Percentiles rank a stretch among this genome's conserved stretches.
Conservation (phyloP, 176 grass and related monocot species). For the Panicum miliaceum region DNA sequence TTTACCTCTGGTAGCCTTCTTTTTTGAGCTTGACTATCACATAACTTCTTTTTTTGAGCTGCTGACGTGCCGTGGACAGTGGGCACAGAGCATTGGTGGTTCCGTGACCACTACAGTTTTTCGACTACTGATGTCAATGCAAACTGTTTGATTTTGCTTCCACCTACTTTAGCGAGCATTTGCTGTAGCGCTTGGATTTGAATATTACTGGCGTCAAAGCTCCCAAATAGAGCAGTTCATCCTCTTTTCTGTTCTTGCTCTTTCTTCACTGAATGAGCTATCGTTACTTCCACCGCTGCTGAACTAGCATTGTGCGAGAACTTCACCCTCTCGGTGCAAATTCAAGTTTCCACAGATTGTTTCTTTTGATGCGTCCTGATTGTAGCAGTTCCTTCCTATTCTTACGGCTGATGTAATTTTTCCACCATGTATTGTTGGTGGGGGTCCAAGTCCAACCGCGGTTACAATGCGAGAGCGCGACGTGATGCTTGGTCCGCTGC, state of each 20-base stretch:
- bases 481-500: neutral
- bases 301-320: neutral
- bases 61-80: neutral
- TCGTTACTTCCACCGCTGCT: too few relatives aligned
- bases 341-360: slow-evolving; percentile 37
- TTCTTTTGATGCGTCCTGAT: slow-evolving; percentile 1
- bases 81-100: neutral
- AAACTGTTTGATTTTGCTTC: neutral
- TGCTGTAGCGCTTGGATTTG: neutral
- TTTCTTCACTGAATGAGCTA: too few relatives aligned
- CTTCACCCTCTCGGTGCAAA: slow-evolving; percentile 12
- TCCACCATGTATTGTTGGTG: too few relatives aligned
- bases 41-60: too few relatives aligned
- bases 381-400: neutral
- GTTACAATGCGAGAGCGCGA: too few relatives aligned
- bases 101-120: neutral
- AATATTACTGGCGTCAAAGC: too few relatives aligned
- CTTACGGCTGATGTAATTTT: neutral
- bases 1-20: neutral
- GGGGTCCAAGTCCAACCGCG: too few relatives aligned
- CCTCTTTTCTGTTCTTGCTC: too few relatives aligned
- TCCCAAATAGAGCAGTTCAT: too few relatives aligned
- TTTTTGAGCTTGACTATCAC: neutral
- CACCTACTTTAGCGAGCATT: neutral
- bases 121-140: neutral